phyloP scores from a whole-genome alignment of 345 rosid genomes.

The Eutrema yunnanense region DNA sequence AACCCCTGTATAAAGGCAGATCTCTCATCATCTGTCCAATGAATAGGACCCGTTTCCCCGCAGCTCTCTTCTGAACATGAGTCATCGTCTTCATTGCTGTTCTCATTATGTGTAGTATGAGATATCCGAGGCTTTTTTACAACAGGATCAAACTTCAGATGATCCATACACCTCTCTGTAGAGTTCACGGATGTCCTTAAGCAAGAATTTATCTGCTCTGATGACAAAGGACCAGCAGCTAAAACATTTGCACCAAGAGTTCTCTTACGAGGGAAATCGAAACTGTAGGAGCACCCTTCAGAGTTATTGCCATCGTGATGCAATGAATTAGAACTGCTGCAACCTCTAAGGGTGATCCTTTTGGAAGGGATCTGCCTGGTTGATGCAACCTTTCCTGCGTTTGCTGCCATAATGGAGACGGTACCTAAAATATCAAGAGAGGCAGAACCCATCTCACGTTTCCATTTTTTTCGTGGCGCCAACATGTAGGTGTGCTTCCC shows the following conservation, averaged over 20 bases:
- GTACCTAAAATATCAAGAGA: slow-evolving; percentile 76
- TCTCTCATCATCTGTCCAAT: slow-evolving; percentile 93
- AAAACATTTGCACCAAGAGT: slow-evolving; percentile 78
- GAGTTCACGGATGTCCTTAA: slow-evolving; percentile 58
- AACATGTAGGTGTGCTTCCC: slow-evolving; percentile 52
- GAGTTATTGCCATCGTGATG: slow-evolving; percentile 38
- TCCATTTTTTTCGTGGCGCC: slow-evolving; percentile 66
- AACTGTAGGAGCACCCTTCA: slow-evolving; percentile 44
- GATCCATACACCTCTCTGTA: slow-evolving; percentile 39
- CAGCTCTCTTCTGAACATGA: slow-evolving; percentile 91
- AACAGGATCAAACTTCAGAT: slow-evolving; percentile 41
- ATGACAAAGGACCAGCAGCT: slow-evolving; percentile 78
- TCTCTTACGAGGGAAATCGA: slow-evolving; percentile 56
- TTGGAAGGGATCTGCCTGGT: slow-evolving; percentile 36
- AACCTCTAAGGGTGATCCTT: slow-evolving; percentile 40
- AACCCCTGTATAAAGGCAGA: slow-evolving; percentile 66
- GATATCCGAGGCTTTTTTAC: slow-evolving; percentile 44
- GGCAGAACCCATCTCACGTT: slow-evolving; percentile 56
- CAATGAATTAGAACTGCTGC: slow-evolving; percentile 37
- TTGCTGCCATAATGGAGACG: slow-evolving; percentile 74
- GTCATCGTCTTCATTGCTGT: slow-evolving; percentile 55
- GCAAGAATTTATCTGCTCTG: slow-evolving; percentile 87
- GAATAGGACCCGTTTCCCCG: slow-evolving; percentile 75
- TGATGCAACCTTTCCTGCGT: slow-evolving; percentile 40
- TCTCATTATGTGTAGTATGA: slow-evolving; percentile 47